phyloP scores from a whole-genome alignment of 192 early-diverging fungal genomes.

The Martensiomyces pterosporus region DNA sequence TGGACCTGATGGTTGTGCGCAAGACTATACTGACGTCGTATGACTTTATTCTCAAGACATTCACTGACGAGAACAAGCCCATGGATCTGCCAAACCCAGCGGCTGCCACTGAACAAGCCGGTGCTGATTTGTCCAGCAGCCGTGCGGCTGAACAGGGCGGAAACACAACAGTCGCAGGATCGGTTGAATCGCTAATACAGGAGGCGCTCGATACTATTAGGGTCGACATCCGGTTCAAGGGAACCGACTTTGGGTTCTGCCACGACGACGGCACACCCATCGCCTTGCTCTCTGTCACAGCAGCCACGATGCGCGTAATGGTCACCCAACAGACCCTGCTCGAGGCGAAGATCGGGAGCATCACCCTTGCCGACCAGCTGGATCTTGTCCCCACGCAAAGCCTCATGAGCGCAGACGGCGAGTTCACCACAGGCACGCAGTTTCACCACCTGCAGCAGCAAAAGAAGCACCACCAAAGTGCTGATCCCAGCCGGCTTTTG shows the following conservation, averaged over 20 bases:
- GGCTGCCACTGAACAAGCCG: background rate
- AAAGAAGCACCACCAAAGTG: background rate
- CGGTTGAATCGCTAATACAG: conserved; percentile 32
- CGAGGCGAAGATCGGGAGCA: conserved; percentile 66
- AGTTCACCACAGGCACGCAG: background rate
- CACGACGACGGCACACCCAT: conserved; percentile 68
- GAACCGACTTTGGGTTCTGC: conserved; percentile 78
- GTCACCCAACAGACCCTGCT: conserved; percentile 60
- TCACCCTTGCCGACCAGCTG: conserved; percentile 63
- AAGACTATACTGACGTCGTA: conserved; percentile 81
- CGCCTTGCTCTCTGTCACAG: conserved; percentile 69
- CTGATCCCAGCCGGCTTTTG: conserved; percentile 49
- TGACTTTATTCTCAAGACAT: conserved; percentile 78
- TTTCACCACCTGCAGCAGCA: background rate
- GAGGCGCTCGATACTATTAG: conserved; percentile 61
- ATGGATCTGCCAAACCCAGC: conserved; percentile 1
- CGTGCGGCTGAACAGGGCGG: background rate
- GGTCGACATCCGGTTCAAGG: conserved; percentile 70
- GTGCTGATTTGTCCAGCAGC: no score
- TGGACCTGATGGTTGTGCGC: conserved; percentile 80
- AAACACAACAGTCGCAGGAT: no score
- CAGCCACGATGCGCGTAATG: conserved; percentile 64
- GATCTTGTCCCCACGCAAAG: conserved; percentile 23
- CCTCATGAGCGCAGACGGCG: background rate
- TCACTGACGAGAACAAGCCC: conserved; percentile 48